A percentile compares a stretch with the other conserved stretches of the same genome.
Conservation (phyloP, 305 asterid species). For the Solanum chacoense region DNA sequence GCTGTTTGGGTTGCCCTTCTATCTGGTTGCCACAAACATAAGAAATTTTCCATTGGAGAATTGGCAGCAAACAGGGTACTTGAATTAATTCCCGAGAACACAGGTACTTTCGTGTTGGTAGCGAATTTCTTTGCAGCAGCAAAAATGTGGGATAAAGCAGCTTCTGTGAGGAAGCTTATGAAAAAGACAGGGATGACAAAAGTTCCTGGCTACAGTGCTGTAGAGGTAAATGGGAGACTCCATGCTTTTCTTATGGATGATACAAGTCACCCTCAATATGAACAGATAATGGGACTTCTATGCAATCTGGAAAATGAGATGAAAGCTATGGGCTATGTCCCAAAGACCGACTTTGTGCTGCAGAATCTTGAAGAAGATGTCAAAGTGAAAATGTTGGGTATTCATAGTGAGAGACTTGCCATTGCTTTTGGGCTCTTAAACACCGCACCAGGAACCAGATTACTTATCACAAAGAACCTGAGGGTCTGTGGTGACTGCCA, state of each 20-base stretch:
- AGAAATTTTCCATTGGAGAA: constrained; percentile 43
- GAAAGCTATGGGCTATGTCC: constrained; percentile 37
- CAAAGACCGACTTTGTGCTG: constrained; percentile 41
- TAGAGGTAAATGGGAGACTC: constrained; percentile 48
- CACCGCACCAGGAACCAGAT: constrained; percentile 32
- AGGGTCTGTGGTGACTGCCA: constrained; percentile 63
- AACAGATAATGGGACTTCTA: constrained; percentile 24
- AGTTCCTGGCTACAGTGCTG: constrained; percentile 51
- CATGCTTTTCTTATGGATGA: constrained; percentile 57
- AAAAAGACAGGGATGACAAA: constrained; percentile 45
- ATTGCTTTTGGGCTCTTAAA: constrained; percentile 55
- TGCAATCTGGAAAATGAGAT: constrained; percentile 42
- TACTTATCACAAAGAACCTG: constrained; percentile 48
- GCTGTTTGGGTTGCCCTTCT: constrained; percentile 76
- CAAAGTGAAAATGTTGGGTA: constrained; percentile 41
- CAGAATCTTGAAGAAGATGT: constrained; percentile 44
- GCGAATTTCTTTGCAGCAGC: constrained; percentile 66
- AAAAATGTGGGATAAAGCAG: constrained; percentile 59
- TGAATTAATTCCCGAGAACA: constrained; percentile 35
- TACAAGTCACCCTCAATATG: constrained; percentile 39
- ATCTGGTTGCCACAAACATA: constrained; percentile 66
- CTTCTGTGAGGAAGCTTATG: constrained; percentile 48
- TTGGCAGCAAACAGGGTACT: constrained; percentile 59
- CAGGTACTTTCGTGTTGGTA: constrained; percentile 54
- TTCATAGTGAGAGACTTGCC: constrained; percentile 62